A percentile compares a stretch with the other conserved stretches of the same genome.
Conservation (phyloP, 768 basidiomycete species). For the Tricholoma matsutake region DNA sequence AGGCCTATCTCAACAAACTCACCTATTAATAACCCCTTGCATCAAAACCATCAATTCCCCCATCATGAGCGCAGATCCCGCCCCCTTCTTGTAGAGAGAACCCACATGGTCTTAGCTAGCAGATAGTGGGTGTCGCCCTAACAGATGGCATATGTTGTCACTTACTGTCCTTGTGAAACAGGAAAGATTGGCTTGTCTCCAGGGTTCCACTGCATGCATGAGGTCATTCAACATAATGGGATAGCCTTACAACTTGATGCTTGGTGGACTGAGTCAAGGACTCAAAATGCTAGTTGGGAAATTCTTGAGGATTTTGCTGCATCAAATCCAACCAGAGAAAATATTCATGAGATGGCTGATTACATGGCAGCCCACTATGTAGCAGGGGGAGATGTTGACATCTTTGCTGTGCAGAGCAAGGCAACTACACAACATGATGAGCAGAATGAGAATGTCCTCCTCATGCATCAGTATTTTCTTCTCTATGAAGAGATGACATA, state of each 20-base stretch:
- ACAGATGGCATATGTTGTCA: conserved; percentile 17
- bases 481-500: conserved; percentile 37
- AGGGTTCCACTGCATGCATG: conserved; percentile 33
- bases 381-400: conserved; percentile 2
- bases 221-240: conserved; percentile 28
- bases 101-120: conserved; percentile 17
- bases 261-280: conserved; percentile 24
- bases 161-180: conserved; percentile 26
- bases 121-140: no score
- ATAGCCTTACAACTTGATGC: conserved; percentile 22
- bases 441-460: conserved; percentile 29
- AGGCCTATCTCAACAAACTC: no score
- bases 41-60: no score
- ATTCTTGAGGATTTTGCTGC: conserved; percentile 26
- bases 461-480: conserved; percentile 30
- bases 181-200: conserved; percentile 28
- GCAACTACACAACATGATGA: conserved; percentile 21
- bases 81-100: no score
- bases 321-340: conserved; percentile 22
- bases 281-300: not conserved
- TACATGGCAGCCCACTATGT: conserved; percentile 20
- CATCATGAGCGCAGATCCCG: no score
- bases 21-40: no score
- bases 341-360: conserved; percentile 21
- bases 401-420: not conserved